Base-by-base conservation (phyloP, 495 filamentous ascomycete species). In the Podospora australis region DNA sequence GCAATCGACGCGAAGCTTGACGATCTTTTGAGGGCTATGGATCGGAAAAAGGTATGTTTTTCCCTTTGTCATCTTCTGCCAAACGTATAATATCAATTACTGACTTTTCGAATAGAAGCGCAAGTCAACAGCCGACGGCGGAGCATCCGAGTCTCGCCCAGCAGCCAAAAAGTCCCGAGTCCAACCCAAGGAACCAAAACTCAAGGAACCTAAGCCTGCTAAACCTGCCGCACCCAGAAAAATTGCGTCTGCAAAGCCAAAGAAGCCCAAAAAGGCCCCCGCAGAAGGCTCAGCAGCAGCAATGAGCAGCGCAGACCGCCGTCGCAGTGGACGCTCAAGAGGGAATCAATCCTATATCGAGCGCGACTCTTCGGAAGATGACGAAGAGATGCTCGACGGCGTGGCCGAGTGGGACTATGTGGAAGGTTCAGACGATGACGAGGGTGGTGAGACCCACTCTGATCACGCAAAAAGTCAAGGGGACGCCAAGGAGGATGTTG, bases 1-100 rank as follows among this genome's bases (percentile, higher is more conserved):
- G 84, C 83, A n/a, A 67, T 94, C 26, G 84, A 88, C n/a, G 84
- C 89, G 34, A 63, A 74, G 42, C 68, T 92, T 5, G 88, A 95
- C 46, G 78, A 79, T 10, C 65, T 90, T 13, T 54, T 82, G 9
- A 67, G 71, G 49, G 64, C 67, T 1, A 53, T 80, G 36, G 72
- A 81, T 42, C 74, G 71, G 44, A 75, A 76, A 52, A 78, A 76
- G 70, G 75, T 77, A 67, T 11, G 57, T 54, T 23, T 21, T 9
- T 26, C 6, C 8, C 8, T 6, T 14, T n/a, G 17, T 42, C 11
- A 11, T 9, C 21, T 24, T 13, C 22, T 9, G 6, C 13, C 39
- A 23, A n/a, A n/a, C 7, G 20, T 4, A 28, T 43, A 16, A n/a
- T 21, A 41, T 13, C 3, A 43, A 8, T 43, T 14, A 43, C 34